Evolutionary conservation across 257 asterid genomes (phyloP), one percentile per base, ranked within the genome.

Genomic region (Nicotiana obtusifolia): DNA sequence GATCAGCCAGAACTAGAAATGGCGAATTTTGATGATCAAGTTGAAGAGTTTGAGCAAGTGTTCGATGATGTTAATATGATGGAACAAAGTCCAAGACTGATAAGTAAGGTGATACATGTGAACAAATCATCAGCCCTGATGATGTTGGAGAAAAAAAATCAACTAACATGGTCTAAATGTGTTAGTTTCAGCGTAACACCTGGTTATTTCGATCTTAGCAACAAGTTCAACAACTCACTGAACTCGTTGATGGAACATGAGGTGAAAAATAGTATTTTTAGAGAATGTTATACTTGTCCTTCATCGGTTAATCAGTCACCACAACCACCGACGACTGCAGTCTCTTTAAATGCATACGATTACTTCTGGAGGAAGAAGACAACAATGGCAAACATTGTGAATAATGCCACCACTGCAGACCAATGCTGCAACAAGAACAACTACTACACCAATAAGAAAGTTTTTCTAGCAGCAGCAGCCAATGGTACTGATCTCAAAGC

Each of bases 301-400:
- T 26, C 86, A 8, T 53, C 84, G 30, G 9, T 87, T 68, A 86
- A 87, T 0, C 92, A 88, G 10, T 88, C 97, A 2, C 77, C 84
- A 3, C 75, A 86, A 24, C 64, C 90, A 17, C 31, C 84, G 0
- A 65, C 84, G 7, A 66, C 88, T 4, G 41, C 82, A 22, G 37
- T 90, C 26, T 85, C 94, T 16, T 84, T 91, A 84, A 94, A 94
- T 78, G 87, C 87, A 11, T 94, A 91, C 66, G 92, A 93, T 61
- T 90, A 91, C 83, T 93, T 93, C 83, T 94, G 97, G 97, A 77
- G 91, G 77, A 88, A 80, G 81, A 89, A 90, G 85, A 81, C 87
- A 53, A 54, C 77, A 28, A 56, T 65, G 31, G 54, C 80, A 30
- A 84, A 82, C 62, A 80, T 85, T 60, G 64, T 82, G 65, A 78